Conservation (phyloP, 176 grass and related monocot species). For the Elaeis guineensis region DNA sequence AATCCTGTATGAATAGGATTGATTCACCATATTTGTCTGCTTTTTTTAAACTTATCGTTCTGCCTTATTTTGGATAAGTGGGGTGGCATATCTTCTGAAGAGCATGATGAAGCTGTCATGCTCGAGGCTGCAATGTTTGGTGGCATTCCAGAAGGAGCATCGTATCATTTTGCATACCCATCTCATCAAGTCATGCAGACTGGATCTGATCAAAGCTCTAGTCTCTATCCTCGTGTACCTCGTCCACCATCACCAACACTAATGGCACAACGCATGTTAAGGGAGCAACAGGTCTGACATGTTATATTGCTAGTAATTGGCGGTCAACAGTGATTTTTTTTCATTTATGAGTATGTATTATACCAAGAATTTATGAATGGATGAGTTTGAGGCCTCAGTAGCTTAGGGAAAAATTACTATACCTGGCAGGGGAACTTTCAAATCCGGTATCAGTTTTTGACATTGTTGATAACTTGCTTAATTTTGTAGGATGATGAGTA, state of each 20-base stretch:
- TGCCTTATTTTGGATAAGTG: constrained; percentile 45
- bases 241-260: constrained; percentile 64
- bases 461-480: background rate
- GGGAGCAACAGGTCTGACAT: constrained; percentile 77
- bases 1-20: no score
- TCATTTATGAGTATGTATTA: background rate
- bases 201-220: background rate
- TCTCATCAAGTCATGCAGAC: constrained; percentile 15
- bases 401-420: no score
- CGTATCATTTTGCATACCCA: constrained; percentile 68
- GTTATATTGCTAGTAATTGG: background rate
- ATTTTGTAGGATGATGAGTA: constrained; percentile 79
- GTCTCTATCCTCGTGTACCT: constrained; percentile 24
- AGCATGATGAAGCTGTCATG: constrained; percentile 98
- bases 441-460: no score
- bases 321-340: background rate
- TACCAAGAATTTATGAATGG: no score
- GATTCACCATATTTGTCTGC: no score
- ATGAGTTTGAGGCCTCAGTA: no score
- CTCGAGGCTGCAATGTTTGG: constrained; percentile 98
- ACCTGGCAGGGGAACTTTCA: no score
- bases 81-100: constrained; percentile 89
- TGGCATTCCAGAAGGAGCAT: constrained; percentile 54
- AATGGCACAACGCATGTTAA: constrained; percentile 75
- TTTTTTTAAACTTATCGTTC: no score